A percentile compares a stretch with the other conserved stretches of the same genome.
These are phyloP conservation scores for Pascua guehoae DNA, from an alignment of 1,284 basidiomycete species.

Conservation along the genomic window DNA sequence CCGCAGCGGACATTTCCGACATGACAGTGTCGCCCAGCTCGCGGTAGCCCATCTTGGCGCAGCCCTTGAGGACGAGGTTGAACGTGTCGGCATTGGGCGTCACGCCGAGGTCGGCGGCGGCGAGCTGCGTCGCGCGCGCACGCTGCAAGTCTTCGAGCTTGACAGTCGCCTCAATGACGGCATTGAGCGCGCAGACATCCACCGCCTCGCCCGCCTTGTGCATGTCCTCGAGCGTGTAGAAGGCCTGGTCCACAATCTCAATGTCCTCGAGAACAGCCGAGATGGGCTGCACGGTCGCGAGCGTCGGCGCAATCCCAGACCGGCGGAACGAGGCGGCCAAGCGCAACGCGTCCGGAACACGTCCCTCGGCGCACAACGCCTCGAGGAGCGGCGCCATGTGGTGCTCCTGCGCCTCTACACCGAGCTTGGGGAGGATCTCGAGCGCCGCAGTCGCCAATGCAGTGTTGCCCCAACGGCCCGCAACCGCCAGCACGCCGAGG, in stretches of 20 bases:
- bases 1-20: constrained; percentile 29
- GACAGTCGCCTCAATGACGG: constrained; percentile 63
- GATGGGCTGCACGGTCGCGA: constrained; percentile 50
- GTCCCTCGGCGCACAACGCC: constrained; percentile 40
- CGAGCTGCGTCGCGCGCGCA: constrained; percentile 70
- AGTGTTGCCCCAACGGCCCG: constrained; percentile 65
- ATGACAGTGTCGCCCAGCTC: constrained; percentile 40
- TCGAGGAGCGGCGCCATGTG: constrained; percentile 47
- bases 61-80: constrained; percentile 66
- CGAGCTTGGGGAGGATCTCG: constrained; percentile 54
- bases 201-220: constrained; percentile 56
- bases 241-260: constrained; percentile 63
- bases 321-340: constrained; percentile 32
- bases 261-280: constrained; percentile 54
- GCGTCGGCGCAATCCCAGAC: constrained; percentile 29
- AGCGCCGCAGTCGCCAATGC: constrained; percentile 66
- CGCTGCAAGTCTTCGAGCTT: constrained; percentile 67
- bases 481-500: constrained; percentile 64
- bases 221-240: constrained; percentile 63
- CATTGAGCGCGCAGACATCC: constrained; percentile 62
- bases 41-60: constrained; percentile 48
- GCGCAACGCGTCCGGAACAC: constrained; percentile 41
- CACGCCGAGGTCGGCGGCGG: constrained; percentile 57
- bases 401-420: constrained; percentile 58
- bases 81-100: constrained; percentile 63